Conservation (phyloP, 2,329 filamentous ascomycete species). For the Delphinella strobiligena region DNA sequence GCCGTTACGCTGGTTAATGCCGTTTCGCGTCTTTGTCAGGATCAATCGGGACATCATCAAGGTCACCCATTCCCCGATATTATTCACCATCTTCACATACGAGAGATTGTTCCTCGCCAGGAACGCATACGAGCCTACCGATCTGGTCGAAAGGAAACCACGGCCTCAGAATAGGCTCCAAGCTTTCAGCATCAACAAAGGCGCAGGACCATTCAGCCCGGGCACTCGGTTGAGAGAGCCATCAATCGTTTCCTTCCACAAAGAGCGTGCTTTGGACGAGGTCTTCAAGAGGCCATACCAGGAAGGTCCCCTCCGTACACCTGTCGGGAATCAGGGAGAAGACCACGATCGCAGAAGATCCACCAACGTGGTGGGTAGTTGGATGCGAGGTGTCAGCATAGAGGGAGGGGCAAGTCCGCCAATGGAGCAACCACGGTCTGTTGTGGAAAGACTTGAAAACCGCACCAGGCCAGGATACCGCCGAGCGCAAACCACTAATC, state of each 20-base stretch:
- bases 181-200: conserved; percentile 19
- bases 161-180: conserved; percentile 16
- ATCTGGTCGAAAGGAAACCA: conserved; percentile 62
- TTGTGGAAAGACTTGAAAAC: conserved; percentile 46
- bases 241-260: conserved; percentile 77
- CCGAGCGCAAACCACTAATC: conserved; percentile 33
- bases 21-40: conserved; percentile 69
- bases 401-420: conserved; percentile 44
- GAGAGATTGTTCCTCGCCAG: conserved; percentile 68
- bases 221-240: conserved; percentile 60
- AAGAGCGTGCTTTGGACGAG: conserved; percentile 81
- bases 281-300: conserved; percentile 63
- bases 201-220: conserved; percentile 57
- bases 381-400: conserved; percentile 64
- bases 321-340: conserved; percentile 1
- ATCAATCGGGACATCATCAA: conserved; percentile 90
- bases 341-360: conserved; percentile 59
- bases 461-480: conserved; percentile 38
- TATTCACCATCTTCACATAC: conserved; percentile 79
- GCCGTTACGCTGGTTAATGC: conserved; percentile 67
- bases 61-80: conserved; percentile 72
- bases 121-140: conserved; percentile 68
- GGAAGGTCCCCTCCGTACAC: conserved; percentile 46
- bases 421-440: conserved; percentile 47
- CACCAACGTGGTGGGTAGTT: conserved; percentile 71